Conservation (phyloP, 257 asterid genomes). For the Rehmannia glutinosa region DNA sequence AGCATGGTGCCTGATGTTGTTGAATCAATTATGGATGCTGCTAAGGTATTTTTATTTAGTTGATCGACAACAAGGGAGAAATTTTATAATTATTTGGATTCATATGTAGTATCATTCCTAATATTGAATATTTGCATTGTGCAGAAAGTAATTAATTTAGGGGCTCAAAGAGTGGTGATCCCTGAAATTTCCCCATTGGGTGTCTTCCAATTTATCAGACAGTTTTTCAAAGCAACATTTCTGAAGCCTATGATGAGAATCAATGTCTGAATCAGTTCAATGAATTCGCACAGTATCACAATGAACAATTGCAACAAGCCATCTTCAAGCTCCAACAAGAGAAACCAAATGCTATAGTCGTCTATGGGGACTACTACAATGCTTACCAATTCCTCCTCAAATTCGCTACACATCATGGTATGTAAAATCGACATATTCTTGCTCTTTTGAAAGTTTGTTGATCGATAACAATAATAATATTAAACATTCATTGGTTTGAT, state of each 20-base stretch:
- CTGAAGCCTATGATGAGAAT: not conserved
- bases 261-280: conserved; percentile 12
- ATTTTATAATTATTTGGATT: too few relatives aligned
- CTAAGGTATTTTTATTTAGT: too few relatives aligned
- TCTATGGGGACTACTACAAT: conserved; percentile 23
- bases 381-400: conserved; percentile 2
- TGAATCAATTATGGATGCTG: not conserved
- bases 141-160: conserved; percentile 8
- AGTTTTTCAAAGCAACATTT: conserved; percentile 1
- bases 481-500: too few relatives aligned
- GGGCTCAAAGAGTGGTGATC: conserved; percentile 13
- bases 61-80: too few relatives aligned
- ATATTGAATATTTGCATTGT: too few relatives aligned
- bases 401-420: not conserved
- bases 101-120: too few relatives aligned
- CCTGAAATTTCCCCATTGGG: conserved; percentile 21
- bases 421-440: not conserved
- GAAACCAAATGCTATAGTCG: not conserved
- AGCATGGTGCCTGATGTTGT: conserved; percentile 4
- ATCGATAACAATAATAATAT: too few relatives aligned
- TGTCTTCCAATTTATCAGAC: conserved; percentile 13
- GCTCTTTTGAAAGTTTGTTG: not conserved
- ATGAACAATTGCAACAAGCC: not conserved
- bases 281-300: conserved; percentile 11
- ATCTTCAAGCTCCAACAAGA: not conserved